A percentile compares a stretch with the other conserved stretches of the same genome.
phyloP scores from a whole-genome alignment of 208 protist species.

The Sergeia podlipaevii region DNA sequence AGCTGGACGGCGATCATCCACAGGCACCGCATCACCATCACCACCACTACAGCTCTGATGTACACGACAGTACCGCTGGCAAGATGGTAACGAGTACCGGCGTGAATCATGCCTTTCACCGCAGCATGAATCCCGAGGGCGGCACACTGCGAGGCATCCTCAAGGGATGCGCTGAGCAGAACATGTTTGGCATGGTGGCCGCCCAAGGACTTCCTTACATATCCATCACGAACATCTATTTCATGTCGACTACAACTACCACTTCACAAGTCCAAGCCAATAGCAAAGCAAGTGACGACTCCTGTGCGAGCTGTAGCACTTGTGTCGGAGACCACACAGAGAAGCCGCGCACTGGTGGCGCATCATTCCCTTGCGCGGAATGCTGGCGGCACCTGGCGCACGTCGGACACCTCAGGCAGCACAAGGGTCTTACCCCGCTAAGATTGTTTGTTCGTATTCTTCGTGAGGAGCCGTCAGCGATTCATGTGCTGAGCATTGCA shows the following conservation, averaged over 20 bases:
- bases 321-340: not conserved
- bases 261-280: not conserved
- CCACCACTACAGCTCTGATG: too few species aligned
- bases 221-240: constrained; percentile 44
- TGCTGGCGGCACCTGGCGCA: constrained; percentile 64
- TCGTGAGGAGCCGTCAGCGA: constrained; percentile 5
- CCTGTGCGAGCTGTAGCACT: not conserved
- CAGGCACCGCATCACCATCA: too few species aligned
- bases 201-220: constrained; percentile 60
- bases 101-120: constrained; percentile 76
- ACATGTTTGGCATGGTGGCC: constrained; percentile 72
- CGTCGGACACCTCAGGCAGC: constrained; percentile 39
- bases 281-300: not conserved
- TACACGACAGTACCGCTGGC: too few species aligned
- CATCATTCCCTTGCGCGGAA: constrained; percentile 66
- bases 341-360: constrained; percentile 4
- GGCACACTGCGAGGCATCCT: constrained; percentile 55
- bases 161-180: constrained; percentile 88
- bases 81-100: too few species aligned
- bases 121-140: constrained; percentile 35
- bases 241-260: constrained; percentile 17
- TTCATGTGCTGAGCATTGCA: constrained; percentile 12
- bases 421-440: constrained; percentile 25
- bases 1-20: too few species aligned
- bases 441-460: constrained; percentile 30